Evolutionary conservation across 2,329 filamentous ascomycete genomes (phyloP).

Genomic region (Ceratocystis cacaofunesta): DNA sequence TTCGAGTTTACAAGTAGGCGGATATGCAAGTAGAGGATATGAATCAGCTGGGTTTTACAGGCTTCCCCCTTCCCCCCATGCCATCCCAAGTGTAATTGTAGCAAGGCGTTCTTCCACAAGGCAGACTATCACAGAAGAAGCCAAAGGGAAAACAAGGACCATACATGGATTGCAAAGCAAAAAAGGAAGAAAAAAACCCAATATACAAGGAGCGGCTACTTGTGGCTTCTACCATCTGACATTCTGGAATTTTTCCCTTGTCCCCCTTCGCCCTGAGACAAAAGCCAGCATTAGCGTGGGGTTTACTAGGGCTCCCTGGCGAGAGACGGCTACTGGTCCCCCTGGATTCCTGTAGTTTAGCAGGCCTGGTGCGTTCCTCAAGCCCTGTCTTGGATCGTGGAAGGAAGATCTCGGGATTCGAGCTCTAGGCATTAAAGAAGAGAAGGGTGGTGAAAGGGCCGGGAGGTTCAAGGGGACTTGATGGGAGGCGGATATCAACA

Average conservation of each 20-base stretch:
- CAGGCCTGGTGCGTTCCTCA: background rate
- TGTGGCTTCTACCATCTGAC: background rate
- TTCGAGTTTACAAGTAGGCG: no score
- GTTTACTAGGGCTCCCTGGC: background rate
- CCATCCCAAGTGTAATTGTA: background rate
- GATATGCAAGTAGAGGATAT: no score
- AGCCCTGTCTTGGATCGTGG: conserved; percentile 1
- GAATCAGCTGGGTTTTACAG: no score
- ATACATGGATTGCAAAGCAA: background rate
- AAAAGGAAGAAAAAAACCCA: background rate
- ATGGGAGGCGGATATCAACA: background rate
- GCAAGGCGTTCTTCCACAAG: background rate
- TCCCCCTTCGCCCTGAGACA: background rate
- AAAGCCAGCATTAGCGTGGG: background rate
- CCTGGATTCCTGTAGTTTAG: background rate
- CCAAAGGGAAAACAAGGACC: no score
- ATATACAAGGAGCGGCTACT: background rate
- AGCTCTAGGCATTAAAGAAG: background rate
- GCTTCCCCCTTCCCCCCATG: background rate
- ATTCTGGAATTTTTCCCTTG: background rate
- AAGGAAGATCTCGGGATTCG: background rate
- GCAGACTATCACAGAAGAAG: background rate
- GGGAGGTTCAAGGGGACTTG: background rate
- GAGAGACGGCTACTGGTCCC: background rate
- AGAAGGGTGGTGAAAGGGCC: background rate